Conservation (phyloP, 2,329 filamentous ascomycete species). For the Fusarium beomiforme region DNA sequence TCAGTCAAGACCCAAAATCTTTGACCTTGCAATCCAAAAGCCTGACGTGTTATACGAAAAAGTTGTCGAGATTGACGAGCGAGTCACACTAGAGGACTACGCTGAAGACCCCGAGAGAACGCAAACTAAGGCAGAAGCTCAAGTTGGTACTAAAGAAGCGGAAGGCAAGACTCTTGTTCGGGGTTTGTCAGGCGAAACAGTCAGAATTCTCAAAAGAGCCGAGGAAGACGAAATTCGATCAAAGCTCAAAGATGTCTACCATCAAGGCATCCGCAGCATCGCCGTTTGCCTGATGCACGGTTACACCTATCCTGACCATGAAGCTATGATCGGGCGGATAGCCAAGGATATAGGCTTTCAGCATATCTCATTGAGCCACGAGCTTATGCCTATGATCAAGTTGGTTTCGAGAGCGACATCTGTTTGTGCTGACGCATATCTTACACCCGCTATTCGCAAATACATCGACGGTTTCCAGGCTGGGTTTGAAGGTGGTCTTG, state of each 20-base stretch:
- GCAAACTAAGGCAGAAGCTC: slow-evolving; percentile 63
- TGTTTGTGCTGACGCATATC: slow-evolving; percentile 56
- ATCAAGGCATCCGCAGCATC: slow-evolving; percentile 78
- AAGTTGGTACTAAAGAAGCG: slow-evolving; percentile 59
- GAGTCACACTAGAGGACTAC: slow-evolving; percentile 91
- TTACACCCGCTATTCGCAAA: slow-evolving; percentile 55
- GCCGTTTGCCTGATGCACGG: slow-evolving; percentile 93
- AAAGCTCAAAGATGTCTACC: slow-evolving; percentile 71
- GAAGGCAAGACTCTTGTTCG: slow-evolving; percentile 69
- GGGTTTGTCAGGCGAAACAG: slow-evolving; percentile 75
- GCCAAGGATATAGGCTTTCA: slow-evolving; percentile 78
- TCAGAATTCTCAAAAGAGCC: slow-evolving; percentile 72
- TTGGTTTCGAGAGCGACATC: slow-evolving; percentile 55
- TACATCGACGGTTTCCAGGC: slow-evolving; percentile 77
- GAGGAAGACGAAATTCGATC: slow-evolving; percentile 62
- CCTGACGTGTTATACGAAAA: slow-evolving; percentile 87
- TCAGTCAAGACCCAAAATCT: slow-evolving; percentile 88
- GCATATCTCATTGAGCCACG: slow-evolving; percentile 72
- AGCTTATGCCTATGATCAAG: slow-evolving; percentile 58
- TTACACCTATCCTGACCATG: slow-evolving; percentile 90
- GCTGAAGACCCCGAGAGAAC: slow-evolving; percentile 82
- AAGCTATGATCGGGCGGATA: slow-evolving; percentile 78
- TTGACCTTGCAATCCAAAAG: slow-evolving; percentile 87
- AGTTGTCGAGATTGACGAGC: slow-evolving; percentile 90
- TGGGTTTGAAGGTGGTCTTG: slow-evolving; percentile 84